Evolutionary conservation across 2,329 filamentous ascomycete species (phyloP).

Genomic region (Colletotrichum shisoi): DNA sequence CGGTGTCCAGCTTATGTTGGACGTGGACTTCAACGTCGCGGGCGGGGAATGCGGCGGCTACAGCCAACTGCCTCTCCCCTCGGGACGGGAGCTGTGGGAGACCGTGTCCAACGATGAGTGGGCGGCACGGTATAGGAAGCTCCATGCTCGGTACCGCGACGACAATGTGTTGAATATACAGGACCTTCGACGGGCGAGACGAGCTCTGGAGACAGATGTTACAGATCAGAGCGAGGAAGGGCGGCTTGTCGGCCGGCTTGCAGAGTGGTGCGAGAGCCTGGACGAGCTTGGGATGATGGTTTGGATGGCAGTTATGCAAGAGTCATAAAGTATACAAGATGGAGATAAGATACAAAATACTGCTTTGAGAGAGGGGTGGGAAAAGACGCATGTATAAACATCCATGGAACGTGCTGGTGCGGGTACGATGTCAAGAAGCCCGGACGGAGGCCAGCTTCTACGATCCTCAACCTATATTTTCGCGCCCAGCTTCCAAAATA

Average conservation of each 20-base stretch:
- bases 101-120: slow-evolving; percentile 19
- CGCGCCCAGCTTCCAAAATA: slow-evolving; percentile 7
- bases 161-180: slow-evolving; percentile 14
- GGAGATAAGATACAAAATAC: no score
- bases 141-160: slow-evolving; percentile 2
- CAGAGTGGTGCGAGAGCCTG: slow-evolving; percentile 43
- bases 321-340: slow-evolving; percentile 34
- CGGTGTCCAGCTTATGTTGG: slow-evolving; percentile 24
- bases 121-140: slow-evolving; percentile 19
- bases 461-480: background rate
- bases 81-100: slow-evolving; percentile 25
- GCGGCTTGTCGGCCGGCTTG: slow-evolving; percentile 36
- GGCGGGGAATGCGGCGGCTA: slow-evolving; percentile 6
- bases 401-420: background rate
- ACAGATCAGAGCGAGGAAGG: slow-evolving; percentile 6
- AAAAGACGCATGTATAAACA: no score
- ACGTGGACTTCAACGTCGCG: slow-evolving; percentile 6
- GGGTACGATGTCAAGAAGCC: background rate
- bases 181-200: slow-evolving; percentile 7
- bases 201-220: background rate
- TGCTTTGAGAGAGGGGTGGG: background rate
- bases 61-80: slow-evolving; percentile 14
- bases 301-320: slow-evolving; percentile 47
- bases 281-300: slow-evolving; percentile 44
- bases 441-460: accelerated